Conservation (phyloP, 179 eudicot species). For the Silene coronaria region DNA sequence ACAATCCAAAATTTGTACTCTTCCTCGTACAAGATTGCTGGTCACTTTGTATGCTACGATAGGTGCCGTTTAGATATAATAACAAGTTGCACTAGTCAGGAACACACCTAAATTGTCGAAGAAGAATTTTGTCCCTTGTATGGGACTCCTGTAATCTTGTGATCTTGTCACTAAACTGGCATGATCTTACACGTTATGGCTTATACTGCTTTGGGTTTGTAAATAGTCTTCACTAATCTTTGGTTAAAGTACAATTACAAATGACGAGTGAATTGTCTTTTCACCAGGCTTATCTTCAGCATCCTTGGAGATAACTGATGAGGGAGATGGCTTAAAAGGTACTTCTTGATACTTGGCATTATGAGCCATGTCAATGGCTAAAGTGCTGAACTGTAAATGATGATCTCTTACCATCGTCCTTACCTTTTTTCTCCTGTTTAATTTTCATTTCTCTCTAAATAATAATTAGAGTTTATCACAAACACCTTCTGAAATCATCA, state of each 20-base stretch:
- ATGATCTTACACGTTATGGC: constrained; percentile 8
- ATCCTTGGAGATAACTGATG: constrained; percentile 72
- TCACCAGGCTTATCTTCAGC: constrained; percentile 89
- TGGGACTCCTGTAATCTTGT: background rate
- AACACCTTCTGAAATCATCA: background rate
- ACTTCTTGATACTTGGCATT: constrained; percentile 16
- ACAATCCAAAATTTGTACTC: background rate
- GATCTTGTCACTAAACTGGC: background rate
- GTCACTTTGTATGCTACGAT: background rate
- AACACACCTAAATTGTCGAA: background rate
- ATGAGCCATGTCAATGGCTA: background rate
- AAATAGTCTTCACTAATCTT: background rate
- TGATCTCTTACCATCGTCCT: background rate
- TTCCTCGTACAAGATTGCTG: background rate
- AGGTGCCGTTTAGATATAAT: background rate
- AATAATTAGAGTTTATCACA: background rate
- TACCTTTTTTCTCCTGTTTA: background rate
- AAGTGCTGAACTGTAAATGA: background rate
- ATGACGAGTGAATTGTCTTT: background rate
- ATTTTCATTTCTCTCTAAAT: no score
- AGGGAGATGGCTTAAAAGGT: constrained; percentile 57
- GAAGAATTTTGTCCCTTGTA: background rate
- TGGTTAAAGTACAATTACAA: background rate
- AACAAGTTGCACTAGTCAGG: background rate
- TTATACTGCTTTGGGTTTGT: constrained; percentile 3